Evolutionary conservation across 257 asterid genomes (phyloP).

Genomic region (Nemophila menziesii): DNA sequence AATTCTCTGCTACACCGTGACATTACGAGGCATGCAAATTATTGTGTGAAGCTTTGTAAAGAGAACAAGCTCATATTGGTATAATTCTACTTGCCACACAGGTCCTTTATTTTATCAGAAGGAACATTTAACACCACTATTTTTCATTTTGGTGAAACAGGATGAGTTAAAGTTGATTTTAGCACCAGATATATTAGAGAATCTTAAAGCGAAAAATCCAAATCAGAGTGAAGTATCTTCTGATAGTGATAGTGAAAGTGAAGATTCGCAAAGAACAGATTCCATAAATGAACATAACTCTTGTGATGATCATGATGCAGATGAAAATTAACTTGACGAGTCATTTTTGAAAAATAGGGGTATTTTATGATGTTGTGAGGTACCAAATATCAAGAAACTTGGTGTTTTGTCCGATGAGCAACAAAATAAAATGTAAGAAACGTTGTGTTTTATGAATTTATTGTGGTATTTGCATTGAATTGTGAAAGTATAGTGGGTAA

Average conservation of each 20-base stretch:
- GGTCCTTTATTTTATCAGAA: not conserved
- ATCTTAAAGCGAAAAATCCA: conserved; percentile 12
- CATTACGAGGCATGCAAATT: conserved; percentile 1
- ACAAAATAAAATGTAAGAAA: not conserved
- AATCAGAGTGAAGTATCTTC: not conserved
- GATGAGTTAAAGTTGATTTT: conserved; percentile 7
- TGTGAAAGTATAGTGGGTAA: too few species aligned
- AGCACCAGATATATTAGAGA: conserved; percentile 2
- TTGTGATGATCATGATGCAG: conserved; percentile 1
- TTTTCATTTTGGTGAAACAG: conserved; percentile 12
- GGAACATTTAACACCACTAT: too few species aligned
- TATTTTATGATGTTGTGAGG: not conserved
- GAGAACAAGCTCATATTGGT: conserved; percentile 17
- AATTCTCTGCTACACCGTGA: not conserved
- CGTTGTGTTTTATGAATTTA: too few species aligned
- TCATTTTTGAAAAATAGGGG: too few species aligned
- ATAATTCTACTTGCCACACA: not conserved
- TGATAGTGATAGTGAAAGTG: not conserved
- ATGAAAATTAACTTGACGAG: not conserved
- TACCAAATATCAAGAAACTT: not conserved
- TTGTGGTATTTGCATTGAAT: too few species aligned
- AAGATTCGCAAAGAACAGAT: not conserved
- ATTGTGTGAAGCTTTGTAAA: not conserved
- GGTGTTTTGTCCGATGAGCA: not conserved
- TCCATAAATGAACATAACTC: not conserved